Percentiles rank a stretch among this genome's conserved stretches.
Evolutionary conservation across 805 yeast species (phyloP).

Genomic region (Barnettozyma pratensis): DNA sequence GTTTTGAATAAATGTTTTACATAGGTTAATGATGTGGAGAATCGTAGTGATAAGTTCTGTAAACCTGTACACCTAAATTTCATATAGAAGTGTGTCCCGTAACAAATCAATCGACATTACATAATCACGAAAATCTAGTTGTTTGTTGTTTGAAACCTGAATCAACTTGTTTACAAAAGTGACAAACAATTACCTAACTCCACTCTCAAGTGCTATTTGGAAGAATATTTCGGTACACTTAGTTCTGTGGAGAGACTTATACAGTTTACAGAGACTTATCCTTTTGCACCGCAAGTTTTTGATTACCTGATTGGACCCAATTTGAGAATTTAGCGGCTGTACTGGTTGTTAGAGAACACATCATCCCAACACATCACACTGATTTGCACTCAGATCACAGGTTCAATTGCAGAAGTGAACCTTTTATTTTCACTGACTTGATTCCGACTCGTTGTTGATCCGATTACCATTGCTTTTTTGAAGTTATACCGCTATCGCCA

Average conservation of each 20-base stretch:
- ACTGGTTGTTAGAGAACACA: background rate
- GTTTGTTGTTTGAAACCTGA: too few species aligned
- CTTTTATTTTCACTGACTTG: background rate
- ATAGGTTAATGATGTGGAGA: background rate
- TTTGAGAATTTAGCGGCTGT: background rate
- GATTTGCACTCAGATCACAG: background rate
- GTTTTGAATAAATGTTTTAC: conserved; percentile 3
- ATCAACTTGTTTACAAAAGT: too few species aligned
- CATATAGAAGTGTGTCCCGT: conserved; percentile 3
- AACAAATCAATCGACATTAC: background rate
- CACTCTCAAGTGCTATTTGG: too few species aligned
- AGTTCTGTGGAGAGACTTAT: too few species aligned
- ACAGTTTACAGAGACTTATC: too few species aligned
- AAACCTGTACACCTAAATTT: background rate
- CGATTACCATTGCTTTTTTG: background rate
- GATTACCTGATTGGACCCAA: background rate
- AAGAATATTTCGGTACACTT: too few species aligned
- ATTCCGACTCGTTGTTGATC: background rate
- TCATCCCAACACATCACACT: background rate
- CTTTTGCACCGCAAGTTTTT: too few species aligned
- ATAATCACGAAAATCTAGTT: background rate
- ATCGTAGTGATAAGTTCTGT: background rate
- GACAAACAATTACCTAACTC: too few species aligned
- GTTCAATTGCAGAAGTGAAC: background rate
- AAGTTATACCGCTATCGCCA: background rate